Percentiles rank a stretch among this genome's conserved stretches.
These are phyloP conservation scores for Spongospora subterranea DNA, from an alignment of 208 protist species.

Conservation along the genomic window DNA sequence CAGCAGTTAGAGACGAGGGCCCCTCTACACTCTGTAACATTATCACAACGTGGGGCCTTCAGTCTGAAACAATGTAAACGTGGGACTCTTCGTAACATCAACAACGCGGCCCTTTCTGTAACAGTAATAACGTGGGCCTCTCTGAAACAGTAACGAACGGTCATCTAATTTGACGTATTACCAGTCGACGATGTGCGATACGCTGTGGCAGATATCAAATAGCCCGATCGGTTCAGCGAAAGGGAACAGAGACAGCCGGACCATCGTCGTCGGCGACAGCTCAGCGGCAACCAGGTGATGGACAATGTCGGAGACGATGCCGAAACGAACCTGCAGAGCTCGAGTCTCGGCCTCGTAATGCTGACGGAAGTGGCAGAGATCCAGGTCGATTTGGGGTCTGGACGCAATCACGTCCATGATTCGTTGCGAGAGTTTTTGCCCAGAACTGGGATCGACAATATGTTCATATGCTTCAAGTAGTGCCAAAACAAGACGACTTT, in stretches of 20 bases:
- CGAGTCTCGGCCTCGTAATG: background rate
- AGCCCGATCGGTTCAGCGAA: background rate
- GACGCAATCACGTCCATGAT: background rate
- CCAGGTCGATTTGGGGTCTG: conserved; percentile 14
- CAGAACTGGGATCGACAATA: background rate
- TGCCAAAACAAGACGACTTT: background rate
- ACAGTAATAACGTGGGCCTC: no score
- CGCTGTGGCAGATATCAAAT: background rate
- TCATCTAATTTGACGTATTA: no score
- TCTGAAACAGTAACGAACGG: no score
- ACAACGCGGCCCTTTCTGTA: background rate
- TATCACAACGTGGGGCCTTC: no score
- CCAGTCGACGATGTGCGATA: background rate
- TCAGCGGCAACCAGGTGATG: background rate
- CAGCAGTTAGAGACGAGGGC: no score
- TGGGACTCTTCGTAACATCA: background rate
- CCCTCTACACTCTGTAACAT: no score
- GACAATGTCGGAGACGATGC: background rate
- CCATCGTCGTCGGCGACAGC: background rate
- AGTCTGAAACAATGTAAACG: no score
- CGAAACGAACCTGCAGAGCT: background rate
- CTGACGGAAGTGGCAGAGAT: background rate
- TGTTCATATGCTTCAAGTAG: conserved; percentile 47
- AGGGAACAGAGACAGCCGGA: background rate
- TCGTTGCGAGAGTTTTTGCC: background rate